A percentile compares a stretch with the other conserved stretches of the same genome.
phyloP scores from a whole-genome alignment of 495 filamentous ascomycete species.

The Lepraria neglecta region DNA sequence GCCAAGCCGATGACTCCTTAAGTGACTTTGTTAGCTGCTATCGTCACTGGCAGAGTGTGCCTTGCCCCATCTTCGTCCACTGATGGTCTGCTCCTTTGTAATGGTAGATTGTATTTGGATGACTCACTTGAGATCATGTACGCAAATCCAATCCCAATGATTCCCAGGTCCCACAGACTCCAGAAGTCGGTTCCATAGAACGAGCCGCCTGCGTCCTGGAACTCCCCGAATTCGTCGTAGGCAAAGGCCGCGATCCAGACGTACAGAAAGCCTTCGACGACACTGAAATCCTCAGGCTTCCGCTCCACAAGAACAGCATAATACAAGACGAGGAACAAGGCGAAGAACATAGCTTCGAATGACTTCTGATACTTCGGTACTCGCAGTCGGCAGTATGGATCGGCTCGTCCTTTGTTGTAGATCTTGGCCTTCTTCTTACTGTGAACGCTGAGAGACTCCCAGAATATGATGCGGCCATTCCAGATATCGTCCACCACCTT shows the following conservation, averaged over 20 bases:
- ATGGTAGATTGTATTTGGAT: not conserved
- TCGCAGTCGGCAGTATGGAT: conserved; percentile 76
- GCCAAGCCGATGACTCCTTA: conserved; percentile 57
- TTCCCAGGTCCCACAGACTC: conserved; percentile 82
- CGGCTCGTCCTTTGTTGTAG: conserved; percentile 69
- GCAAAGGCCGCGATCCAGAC: conserved; percentile 78
- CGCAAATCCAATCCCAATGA: conserved; percentile 71
- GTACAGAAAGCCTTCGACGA: conserved; percentile 49
- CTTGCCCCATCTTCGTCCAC: not conserved
- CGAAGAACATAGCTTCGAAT: conserved; percentile 84
- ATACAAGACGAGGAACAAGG: conserved; percentile 72
- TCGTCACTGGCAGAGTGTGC: conserved; percentile 8
- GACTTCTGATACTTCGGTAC: conserved; percentile 89
- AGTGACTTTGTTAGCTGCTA: conserved; percentile 39
- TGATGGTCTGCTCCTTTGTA: not conserved
- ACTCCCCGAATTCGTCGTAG: conserved; percentile 79
- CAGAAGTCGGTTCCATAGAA: conserved; percentile 88
- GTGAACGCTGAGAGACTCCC: conserved; percentile 71
- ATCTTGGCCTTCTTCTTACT: conserved; percentile 74
- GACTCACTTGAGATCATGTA: conserved; percentile 67
- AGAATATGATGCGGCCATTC: conserved; percentile 88
- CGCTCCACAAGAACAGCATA: conserved; percentile 72
- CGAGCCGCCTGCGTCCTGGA: conserved; percentile 70
- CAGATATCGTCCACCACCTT: conserved; percentile 84
- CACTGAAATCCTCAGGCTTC: conserved; percentile 43